Conservation (phyloP, 768 basidiomycete genomes). For the Boletus reticulatus region DNA sequence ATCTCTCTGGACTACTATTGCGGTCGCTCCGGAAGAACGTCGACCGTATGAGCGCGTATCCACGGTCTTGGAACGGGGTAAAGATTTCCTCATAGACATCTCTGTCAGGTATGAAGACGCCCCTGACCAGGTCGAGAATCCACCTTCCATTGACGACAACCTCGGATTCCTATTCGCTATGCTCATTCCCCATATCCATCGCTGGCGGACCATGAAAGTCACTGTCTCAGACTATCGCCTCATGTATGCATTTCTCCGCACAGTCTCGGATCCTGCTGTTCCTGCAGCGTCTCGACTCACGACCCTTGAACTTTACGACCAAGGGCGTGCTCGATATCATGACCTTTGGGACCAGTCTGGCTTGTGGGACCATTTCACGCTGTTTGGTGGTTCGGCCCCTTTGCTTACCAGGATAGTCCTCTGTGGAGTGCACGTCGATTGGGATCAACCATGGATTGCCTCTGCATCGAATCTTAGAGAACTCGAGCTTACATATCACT, state of each 20-base stretch:
- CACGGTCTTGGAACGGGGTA: constrained; percentile 51
- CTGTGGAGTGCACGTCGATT: constrained; percentile 72
- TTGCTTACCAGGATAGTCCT: constrained; percentile 46
- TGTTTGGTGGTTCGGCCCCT: constrained; percentile 55
- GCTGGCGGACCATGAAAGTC: constrained; percentile 54
- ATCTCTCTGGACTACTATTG: constrained; percentile 54
- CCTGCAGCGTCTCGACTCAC: constrained; percentile 54
- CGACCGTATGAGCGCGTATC: constrained; percentile 44
- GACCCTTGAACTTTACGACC: constrained; percentile 53
- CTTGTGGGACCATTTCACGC: constrained; percentile 39
- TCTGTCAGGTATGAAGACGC: background rate
- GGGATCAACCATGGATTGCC: constrained; percentile 44
- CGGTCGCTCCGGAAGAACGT: constrained; percentile 19
- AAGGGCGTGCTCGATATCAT: constrained; percentile 28
- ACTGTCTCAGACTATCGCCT: constrained; percentile 43
- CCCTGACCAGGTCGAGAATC: no score
- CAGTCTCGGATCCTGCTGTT: constrained; percentile 37
- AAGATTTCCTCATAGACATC: constrained; percentile 53
- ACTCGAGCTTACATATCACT: constrained; percentile 62
- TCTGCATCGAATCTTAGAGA: constrained; percentile 37
- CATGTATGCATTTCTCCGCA: constrained; percentile 43
- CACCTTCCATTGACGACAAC: constrained; percentile 6
- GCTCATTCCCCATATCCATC: constrained; percentile 49
- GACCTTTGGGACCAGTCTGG: constrained; percentile 5
- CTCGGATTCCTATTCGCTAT: constrained; percentile 30